These are phyloP conservation scores for Pyrenula massariospora DNA, from an alignment of 495 filamentous ascomycete species.

Conservation along the genomic window DNA sequence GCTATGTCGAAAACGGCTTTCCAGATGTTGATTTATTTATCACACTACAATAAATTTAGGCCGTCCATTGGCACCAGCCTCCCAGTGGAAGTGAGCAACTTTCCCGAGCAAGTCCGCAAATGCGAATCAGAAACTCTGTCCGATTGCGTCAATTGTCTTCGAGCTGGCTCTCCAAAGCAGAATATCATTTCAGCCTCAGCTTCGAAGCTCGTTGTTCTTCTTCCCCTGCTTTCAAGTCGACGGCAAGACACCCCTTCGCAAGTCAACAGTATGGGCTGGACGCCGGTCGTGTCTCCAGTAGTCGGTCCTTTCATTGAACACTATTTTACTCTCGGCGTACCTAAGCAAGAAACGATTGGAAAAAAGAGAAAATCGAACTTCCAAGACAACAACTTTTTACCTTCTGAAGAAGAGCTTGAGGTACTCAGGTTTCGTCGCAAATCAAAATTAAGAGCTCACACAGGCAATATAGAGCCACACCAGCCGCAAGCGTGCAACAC, in stretches of 20 bases:
- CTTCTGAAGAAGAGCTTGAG: neutral
- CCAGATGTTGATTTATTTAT: conserved; percentile 4
- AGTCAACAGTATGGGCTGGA: neutral
- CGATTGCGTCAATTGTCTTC: neutral
- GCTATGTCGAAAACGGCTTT: conserved; percentile 7
- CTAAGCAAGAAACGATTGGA: too few relatives aligned
- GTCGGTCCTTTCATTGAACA: neutral
- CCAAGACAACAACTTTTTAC: neutral
- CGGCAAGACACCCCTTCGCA: neutral
- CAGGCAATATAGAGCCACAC: neutral
- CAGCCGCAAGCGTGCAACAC: neutral
- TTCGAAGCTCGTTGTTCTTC: neutral
- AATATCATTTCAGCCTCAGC: neutral
- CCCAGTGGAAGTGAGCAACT: neutral
- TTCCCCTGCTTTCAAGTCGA: neutral
- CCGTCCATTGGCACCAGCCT: neutral
- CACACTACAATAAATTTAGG: conserved; percentile 3
- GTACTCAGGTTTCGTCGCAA: neutral
- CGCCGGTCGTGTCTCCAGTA: neutral
- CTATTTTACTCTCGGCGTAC: neutral
- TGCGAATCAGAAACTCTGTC: neutral
- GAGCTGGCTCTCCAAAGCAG: neutral
- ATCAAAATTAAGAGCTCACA: neutral
- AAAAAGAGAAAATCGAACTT: neutral
- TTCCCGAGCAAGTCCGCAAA: neutral